These are phyloP conservation scores for Scutellaria baicalensis DNA, from an alignment of 257 asterid species.

Conservation along the genomic window DNA sequence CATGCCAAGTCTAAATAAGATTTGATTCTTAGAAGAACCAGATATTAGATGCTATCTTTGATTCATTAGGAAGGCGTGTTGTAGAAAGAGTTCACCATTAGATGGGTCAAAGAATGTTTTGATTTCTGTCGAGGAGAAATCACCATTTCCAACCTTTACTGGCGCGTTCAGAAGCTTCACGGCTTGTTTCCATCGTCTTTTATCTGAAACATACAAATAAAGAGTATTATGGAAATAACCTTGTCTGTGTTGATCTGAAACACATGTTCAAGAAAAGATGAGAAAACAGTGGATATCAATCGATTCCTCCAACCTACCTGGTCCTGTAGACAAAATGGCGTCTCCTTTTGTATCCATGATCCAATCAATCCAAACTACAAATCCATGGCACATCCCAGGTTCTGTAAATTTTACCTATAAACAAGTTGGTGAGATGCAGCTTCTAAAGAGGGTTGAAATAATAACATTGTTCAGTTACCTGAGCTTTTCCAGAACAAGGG, in stretches of 20 bases:
- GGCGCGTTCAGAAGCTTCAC: slow-evolving; percentile 72
- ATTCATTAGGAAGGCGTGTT: slow-evolving; percentile 29
- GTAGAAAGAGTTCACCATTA: slow-evolving; percentile 49
- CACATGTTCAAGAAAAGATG: not conserved
- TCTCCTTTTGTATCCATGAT: slow-evolving; percentile 42
- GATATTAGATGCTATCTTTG: not conserved
- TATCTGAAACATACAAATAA: slow-evolving; percentile 31
- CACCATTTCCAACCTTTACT: slow-evolving; percentile 26
- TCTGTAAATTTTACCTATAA: slow-evolving; percentile 53
- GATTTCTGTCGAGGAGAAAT: slow-evolving; percentile 32
- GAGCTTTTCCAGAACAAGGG: slow-evolving; percentile 62
- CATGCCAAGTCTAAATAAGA: too few relatives aligned
- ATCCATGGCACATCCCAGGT: slow-evolving; percentile 75
- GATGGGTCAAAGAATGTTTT: slow-evolving; percentile 57
- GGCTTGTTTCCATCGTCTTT: slow-evolving; percentile 86
- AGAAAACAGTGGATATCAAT: not conserved
- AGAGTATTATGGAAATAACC: not conserved
- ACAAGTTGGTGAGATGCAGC: not conserved
- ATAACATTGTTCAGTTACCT: slow-evolving; percentile 33
- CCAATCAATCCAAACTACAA: slow-evolving; percentile 94
- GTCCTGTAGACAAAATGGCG: slow-evolving; percentile 59
- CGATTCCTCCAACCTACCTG: slow-evolving; percentile 39
- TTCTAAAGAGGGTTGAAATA: not conserved
- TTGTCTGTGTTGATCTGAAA: not conserved
- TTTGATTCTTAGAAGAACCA: not conserved